Conservation (phyloP, 352 stramenopile genomes). For the Globisporangium ultimum region DNA sequence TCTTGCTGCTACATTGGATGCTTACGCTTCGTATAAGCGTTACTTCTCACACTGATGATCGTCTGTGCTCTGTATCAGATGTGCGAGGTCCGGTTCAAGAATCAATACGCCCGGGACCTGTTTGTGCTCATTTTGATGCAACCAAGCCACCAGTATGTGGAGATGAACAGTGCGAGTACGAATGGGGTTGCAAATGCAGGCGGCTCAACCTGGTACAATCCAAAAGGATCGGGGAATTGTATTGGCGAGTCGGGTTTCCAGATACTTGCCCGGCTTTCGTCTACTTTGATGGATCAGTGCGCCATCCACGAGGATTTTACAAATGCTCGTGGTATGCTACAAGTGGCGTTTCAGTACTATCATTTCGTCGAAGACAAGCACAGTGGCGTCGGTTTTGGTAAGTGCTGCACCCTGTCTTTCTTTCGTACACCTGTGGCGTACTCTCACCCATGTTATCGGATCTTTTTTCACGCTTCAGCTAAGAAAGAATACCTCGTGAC, state of each 20-base stretch:
- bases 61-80: slow-evolving; percentile 21
- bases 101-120: slow-evolving; percentile 64
- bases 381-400: slow-evolving; percentile 70
- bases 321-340: slow-evolving; percentile 70
- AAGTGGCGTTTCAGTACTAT: slow-evolving; percentile 80
- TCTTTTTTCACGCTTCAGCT: slow-evolving; percentile 24
- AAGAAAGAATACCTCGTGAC: slow-evolving; percentile 82
- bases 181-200: slow-evolving; percentile 13
- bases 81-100: slow-evolving; percentile 67
- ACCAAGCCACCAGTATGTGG: slow-evolving; percentile 69
- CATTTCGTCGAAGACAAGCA: slow-evolving; percentile 77
- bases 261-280: slow-evolving; percentile 50
- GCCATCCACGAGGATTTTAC: slow-evolving; percentile 76
- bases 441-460: background rate
- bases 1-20: background rate
- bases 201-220: slow-evolving; percentile 68
- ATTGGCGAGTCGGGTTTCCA: slow-evolving; percentile 70
- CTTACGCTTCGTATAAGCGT: background rate
- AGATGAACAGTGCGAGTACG: slow-evolving; percentile 27
- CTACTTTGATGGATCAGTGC: slow-evolving; percentile 71
- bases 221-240: slow-evolving; percentile 78
- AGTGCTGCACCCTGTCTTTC: slow-evolving; percentile 5
- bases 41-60: background rate
- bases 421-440: background rate
- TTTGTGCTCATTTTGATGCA: slow-evolving; percentile 88